Evolutionary conservation across 2,329 filamentous ascomycete genomes (phyloP).

Genomic region (Decorospora gaudefroyi): DNA sequence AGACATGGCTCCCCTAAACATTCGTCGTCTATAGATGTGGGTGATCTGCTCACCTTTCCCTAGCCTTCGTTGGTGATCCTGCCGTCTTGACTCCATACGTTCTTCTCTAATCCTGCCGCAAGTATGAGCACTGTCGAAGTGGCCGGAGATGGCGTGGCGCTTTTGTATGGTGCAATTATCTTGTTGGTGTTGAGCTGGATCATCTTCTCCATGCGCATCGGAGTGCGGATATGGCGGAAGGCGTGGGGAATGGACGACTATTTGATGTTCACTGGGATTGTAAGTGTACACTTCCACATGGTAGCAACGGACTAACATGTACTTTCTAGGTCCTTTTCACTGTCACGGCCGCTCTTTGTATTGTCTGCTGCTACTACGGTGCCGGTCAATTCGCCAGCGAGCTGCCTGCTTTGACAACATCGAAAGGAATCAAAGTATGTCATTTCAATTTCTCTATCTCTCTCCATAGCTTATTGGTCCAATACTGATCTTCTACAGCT

Average conservation of each 20-base stretch:
- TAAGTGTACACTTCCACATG: slow-evolving; percentile 8
- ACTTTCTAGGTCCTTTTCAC: slow-evolving; percentile 19
- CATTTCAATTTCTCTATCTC: not conserved
- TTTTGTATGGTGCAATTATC: slow-evolving; percentile 23
- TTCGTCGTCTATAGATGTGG: not conserved
- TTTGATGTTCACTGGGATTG: slow-evolving; percentile 24
- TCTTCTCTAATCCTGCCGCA: not conserved
- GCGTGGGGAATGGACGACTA: slow-evolving; percentile 22
- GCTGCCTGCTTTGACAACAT: slow-evolving; percentile 14
- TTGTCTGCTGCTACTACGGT: slow-evolving; percentile 26
- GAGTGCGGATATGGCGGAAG: slow-evolving; percentile 26
- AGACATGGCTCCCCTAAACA: no score
- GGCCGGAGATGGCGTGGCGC: slow-evolving; percentile 23
- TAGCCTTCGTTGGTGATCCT: no score
- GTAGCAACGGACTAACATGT: slow-evolving; percentile 1
- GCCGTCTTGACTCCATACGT: not conserved
- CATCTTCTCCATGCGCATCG: slow-evolving; percentile 22
- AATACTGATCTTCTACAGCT: slow-evolving; percentile 6
- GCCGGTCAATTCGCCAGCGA: slow-evolving; percentile 21
- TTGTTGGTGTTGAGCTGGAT: slow-evolving; percentile 27
- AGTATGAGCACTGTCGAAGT: slow-evolving; percentile 23
- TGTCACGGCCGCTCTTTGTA: slow-evolving; percentile 26
- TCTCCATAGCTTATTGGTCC: not conserved
- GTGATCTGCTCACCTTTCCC: not conserved
- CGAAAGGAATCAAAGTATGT: slow-evolving; percentile 23